Conservation (phyloP, 1,284 basidiomycete genomes). For the Apiotrichum laibachii region DNA sequence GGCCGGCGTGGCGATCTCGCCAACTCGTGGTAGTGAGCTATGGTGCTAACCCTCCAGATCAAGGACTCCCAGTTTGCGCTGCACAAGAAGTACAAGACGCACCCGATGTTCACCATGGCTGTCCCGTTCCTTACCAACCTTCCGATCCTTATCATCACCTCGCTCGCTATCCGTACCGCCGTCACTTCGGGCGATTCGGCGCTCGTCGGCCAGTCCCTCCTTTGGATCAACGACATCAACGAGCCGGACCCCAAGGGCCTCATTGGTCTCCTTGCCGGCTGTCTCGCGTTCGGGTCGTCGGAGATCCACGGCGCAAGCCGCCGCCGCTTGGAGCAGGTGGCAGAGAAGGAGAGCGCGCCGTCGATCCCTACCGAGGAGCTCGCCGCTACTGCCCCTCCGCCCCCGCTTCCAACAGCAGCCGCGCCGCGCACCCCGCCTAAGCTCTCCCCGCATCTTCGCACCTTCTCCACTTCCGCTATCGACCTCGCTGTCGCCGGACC, state of each 20-base stretch:
- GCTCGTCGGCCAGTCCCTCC: slow-evolving; percentile 38
- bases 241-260: slow-evolving; percentile 41
- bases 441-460: not conserved
- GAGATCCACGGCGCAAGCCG: not conserved
- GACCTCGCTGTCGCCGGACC: not conserved
- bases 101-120: slow-evolving; percentile 44
- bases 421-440: not conserved
- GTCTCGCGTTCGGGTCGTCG: slow-evolving; percentile 32
- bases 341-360: not conserved
- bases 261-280: slow-evolving; percentile 46
- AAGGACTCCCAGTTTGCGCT: slow-evolving; percentile 38
- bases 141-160: slow-evolving; percentile 50
- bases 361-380: not conserved
- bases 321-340: not conserved
- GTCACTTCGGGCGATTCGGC: slow-evolving; percentile 28
- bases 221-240: slow-evolving; percentile 48
- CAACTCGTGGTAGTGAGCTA: not conserved
- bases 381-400: not conserved
- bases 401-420: not conserved
- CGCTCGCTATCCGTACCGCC: slow-evolving; percentile 47
- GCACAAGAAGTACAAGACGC: slow-evolving; percentile 42
- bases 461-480: not conserved
- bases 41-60: slow-evolving; percentile 30
- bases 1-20: not conserved
- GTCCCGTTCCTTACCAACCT: slow-evolving; percentile 48